Evolutionary conservation across 805 yeast species (phyloP), one percentile per base, ranked within the genome.

Genomic region (Jamesozyma piceae): DNA sequence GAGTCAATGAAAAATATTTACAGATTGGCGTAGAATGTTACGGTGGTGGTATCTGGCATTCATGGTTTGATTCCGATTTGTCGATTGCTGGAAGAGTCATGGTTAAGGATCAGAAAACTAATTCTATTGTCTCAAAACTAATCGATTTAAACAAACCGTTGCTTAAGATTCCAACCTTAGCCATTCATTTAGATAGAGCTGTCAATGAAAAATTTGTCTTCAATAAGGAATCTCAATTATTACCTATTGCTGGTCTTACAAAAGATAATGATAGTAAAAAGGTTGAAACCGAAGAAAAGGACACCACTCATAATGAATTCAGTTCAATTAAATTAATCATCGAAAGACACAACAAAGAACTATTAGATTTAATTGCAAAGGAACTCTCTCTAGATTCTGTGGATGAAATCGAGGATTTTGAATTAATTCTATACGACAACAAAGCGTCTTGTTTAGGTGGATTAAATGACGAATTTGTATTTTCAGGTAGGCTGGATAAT

Each of bases 41-140:
- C 57, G 97, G 98, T 43, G 97, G 97, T 29, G 92, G 95, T 39
- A 79, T 89, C 43, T 92, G 97, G 78, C 96, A 86, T 59, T 77
- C 95, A 4, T 90, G 97, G 97, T 90, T 92, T 57, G 98, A 90
- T 62, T 77, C 97, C 46, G 97, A 90, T 61, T 72, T 92, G 52
- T 74, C 90, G 31, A 68, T 88, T 46, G 97, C 97, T 8, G 98
- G 98, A 14, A 72, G 97, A 51, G 95, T 90, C 1, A 80, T 80
- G 58, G 82, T 85, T 15, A 71, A 66, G 33, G 72, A 72, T 28
- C 55, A 59, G 15, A 64, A 60, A 4, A 31, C 57, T 19, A 81
- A 76, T 8, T 68, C 72, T 42, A 71, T 65, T 43, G 74, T 75
- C 38, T 75, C 95, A 3, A 78, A 72, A 54, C 69, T 92, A 47